Evolutionary conservation across 2,329 filamentous ascomycete genomes (phyloP).

Genomic region (Aspergillus fructus): DNA sequence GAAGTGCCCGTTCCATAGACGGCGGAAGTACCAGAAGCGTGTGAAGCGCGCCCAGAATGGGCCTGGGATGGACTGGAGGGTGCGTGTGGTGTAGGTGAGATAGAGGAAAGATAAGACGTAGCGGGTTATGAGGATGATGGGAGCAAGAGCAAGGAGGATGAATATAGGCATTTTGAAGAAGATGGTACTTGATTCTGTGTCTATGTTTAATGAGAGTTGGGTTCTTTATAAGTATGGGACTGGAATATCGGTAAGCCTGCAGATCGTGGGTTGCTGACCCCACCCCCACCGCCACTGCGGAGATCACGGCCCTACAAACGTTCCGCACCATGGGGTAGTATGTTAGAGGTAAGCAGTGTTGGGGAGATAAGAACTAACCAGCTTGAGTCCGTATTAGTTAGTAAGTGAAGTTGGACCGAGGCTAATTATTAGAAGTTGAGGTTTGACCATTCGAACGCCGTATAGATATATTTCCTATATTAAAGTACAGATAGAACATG

Average conservation of each 20-base stretch:
- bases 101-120: constrained; percentile 21
- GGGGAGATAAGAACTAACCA: not conserved
- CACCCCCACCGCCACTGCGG: constrained; percentile 27
- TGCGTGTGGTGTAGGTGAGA: constrained; percentile 26
- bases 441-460: not conserved
- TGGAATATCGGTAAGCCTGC: not conserved
- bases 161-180: constrained; percentile 16
- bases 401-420: too few relatives aligned
- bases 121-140: constrained; percentile 13
- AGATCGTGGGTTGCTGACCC: constrained; percentile 6
- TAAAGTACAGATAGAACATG: constrained; percentile 1
- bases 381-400: too few relatives aligned
- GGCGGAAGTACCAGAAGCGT: constrained; percentile 45
- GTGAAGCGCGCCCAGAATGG: constrained; percentile 48
- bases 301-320: not conserved
- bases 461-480: not conserved
- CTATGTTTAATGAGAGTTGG: not conserved
- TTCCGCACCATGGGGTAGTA: too few relatives aligned
- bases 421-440: too few relatives aligned
- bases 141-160: constrained; percentile 10
- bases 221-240: not conserved
- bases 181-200: not conserved
- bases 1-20: constrained; percentile 38
- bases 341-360: not conserved
- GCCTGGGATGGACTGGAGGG: constrained; percentile 39